These are phyloP conservation scores for Dictyostelium firmibasis DNA, from an alignment of 78 protist genomes.

Conservation along the genomic window DNA sequence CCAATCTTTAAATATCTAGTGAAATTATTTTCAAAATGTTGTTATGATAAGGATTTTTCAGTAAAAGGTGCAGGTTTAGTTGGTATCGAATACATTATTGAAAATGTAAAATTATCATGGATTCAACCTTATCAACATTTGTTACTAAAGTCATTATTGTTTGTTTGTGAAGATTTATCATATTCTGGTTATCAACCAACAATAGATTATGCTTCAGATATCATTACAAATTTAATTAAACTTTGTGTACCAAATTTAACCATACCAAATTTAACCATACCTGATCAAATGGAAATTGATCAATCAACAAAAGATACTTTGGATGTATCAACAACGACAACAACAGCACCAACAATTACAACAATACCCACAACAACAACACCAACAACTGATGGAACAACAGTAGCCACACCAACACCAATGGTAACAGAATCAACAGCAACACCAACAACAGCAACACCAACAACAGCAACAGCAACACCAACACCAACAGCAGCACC, in stretches of 20 bases:
- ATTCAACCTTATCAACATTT: conserved; percentile 16
- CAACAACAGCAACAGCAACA: not conserved
- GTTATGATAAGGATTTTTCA: conserved; percentile 7
- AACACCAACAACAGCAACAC: not conserved
- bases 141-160: conserved; percentile 79
- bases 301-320: not conserved
- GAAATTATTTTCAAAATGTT: not conserved
- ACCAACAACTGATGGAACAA: not conserved
- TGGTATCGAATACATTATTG: conserved; percentile 59
- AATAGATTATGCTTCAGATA: conserved; percentile 52
- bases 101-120: conserved; percentile 55
- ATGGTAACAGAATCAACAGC: not conserved
- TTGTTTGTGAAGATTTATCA: conserved; percentile 72
- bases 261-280: not conserved
- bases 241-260: conserved; percentile 46
- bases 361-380: not conserved
- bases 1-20: conserved; percentile 37
- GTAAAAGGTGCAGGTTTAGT: conserved; percentile 24
- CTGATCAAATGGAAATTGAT: conserved; percentile 28
- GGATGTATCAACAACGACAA: not conserved
- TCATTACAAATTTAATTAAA: conserved; percentile 25
- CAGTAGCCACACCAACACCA: not conserved
- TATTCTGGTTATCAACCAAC: conserved; percentile 52
- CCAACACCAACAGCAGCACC: not conserved
- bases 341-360: not conserved